Conservation (phyloP, 202 grass and related monocot genomes). For the Sporobolus alterniflorus region DNA sequence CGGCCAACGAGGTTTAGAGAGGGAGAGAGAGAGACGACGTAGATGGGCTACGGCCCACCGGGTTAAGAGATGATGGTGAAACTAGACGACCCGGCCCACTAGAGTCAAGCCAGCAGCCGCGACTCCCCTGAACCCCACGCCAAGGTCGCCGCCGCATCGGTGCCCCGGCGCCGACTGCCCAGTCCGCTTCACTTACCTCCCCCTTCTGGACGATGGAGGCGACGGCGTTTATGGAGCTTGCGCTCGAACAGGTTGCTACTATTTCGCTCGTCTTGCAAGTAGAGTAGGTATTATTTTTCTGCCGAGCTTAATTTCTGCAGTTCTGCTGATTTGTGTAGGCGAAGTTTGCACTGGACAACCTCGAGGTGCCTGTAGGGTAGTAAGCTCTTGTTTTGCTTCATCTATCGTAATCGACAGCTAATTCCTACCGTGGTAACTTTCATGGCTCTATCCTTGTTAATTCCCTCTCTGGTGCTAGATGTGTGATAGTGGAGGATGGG, state of each 20-base stretch:
- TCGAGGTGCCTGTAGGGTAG: conserved; percentile 94
- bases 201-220: conserved; percentile 24
- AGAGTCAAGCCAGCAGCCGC: neutral
- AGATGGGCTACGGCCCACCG: conserved; percentile 15
- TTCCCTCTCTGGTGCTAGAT: conserved; percentile 42
- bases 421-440: conserved; percentile 5
- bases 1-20: no score
- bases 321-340: conserved; percentile 52
- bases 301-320: neutral
- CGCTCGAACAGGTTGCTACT: conserved; percentile 63
- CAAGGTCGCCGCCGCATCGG: neutral
- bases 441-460: conserved; percentile 6
- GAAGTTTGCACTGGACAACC: conserved; percentile 73
- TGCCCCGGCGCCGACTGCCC: neutral
- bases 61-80: neutral
- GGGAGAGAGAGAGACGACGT: neutral
- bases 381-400: conserved; percentile 25
- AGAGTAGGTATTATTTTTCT: neutral
- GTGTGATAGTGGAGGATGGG: conserved; percentile 84
- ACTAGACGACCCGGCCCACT: neutral
- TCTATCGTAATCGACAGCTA: neutral
- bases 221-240: conserved; percentile 69
- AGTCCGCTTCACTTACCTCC: neutral
- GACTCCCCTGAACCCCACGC: neutral
- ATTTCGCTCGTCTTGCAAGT: neutral